Base-by-base conservation (phyloP, 2,329 filamentous ascomycete species). In the Colletotrichum scovillei region DNA sequence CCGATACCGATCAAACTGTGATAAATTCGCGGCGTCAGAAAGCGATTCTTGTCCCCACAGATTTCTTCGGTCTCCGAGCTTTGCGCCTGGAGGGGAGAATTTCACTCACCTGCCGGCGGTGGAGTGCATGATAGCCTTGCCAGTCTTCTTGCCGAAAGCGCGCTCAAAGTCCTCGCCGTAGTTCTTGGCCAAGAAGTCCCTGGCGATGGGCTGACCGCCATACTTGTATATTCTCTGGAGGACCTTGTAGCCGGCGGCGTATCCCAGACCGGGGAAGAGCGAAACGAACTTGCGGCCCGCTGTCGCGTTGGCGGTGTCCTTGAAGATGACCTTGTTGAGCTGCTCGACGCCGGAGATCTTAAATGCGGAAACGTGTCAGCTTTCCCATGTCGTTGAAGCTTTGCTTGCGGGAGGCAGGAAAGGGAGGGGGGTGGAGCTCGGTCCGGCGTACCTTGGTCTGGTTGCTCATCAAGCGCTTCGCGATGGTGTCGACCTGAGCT, bases 401-500 rank as follows among this genome's bases (percentile, higher is more conserved):
- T 63, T 35, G 38, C 16, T 42, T 42, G 38, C 38, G 38, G 38
- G 7, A 42, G 38, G 16, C 2, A 2, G 5, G 16, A 11, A 12
- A 7, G 24, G 56, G 16, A 22, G 57, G 14, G 14, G 26, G 24
- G 22, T 16, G 32, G 32, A 85, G 78, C 65, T 86, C 88, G 69
- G 85, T 81, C 78, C 94, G 64, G 24, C 63, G n/a, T 67, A 75
- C 74, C 74, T 74, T 75, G 19, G 91, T 91, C 83, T 97, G 93
- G 86, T 99, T 98, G 91, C 95, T 98, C 97, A 99, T 99, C 85
- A 99, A 91, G 78, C 97, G 94, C 89, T 99, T 99, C 76, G 97
- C 96, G 80, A 97, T 98, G 63, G 97, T 99, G 86, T 99, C 97
- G 83, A 99, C 94, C 94, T 96, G 75, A 14, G 57, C 65, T n/a